A percentile compares a stretch with the other conserved stretches of the same genome.
Conservation (phyloP, 1,139 yeast genomes). For the Arxiozyma slooffiae region DNA sequence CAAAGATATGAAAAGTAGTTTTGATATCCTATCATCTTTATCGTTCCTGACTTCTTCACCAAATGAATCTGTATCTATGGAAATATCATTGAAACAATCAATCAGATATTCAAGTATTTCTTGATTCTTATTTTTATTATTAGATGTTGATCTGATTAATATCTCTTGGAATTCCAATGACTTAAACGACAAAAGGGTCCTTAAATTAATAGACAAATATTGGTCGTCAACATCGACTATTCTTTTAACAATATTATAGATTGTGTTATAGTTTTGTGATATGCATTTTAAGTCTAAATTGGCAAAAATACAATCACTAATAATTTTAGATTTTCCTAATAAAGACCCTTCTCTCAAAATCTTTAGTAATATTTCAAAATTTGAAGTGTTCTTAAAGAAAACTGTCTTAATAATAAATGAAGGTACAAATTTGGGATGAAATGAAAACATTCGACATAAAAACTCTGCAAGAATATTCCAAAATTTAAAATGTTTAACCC, state of each 20-base stretch:
- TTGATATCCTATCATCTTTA: constrained; percentile 16
- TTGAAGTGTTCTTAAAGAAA: constrained; percentile 10
- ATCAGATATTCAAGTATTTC: neutral
- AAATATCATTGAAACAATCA: neutral
- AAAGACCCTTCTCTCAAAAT: constrained; percentile 12
- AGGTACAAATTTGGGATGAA: constrained; percentile 27
- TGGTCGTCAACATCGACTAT: neutral
- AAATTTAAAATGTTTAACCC: neutral
- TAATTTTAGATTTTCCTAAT: constrained; percentile 20
- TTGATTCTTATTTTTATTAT: neutral
- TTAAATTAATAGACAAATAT: constrained; percentile 9
- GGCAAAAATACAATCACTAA: constrained; percentile 21
- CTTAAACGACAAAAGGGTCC: constrained; percentile 13
- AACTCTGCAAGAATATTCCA: constrained; percentile 9
- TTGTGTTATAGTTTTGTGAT: constrained; percentile 10
- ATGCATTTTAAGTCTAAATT: constrained; percentile 18
- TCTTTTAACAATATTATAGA: constrained; percentile 12
- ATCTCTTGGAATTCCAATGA: constrained; percentile 20
- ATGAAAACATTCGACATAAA: constrained; percentile 21
- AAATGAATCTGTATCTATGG: neutral
- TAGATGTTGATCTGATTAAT: constrained; percentile 13
- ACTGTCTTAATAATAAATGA: constrained; percentile 20
- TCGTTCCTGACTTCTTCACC: constrained; percentile 10
- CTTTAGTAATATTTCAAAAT: constrained; percentile 11
- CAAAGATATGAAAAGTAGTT: constrained; percentile 20